Base-by-base conservation (phyloP, 495 filamentous ascomycete species). In the Aspergillus baeticus region DNA sequence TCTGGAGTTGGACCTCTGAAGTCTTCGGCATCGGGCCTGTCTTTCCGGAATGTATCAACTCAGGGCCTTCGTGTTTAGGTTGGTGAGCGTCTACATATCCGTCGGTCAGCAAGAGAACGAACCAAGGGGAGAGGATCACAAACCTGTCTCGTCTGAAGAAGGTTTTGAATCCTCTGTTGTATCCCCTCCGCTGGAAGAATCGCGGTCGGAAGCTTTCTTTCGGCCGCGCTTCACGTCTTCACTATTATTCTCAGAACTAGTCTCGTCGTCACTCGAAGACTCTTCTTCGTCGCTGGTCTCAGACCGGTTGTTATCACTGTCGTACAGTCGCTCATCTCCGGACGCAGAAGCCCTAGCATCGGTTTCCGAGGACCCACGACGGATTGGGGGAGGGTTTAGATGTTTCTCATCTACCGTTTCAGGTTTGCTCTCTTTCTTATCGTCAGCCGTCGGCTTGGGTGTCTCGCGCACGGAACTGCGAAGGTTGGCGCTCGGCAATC, bases 1-100 rank as follows among this genome's bases (percentile, higher is more conserved):
- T 93, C 21, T 80, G 80, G 2, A 91, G 94, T 69, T 93, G 93
- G 10, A 97, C 84, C 2, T 83, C 81, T 15, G 83, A 72, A 55
- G 83, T 90, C 57, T 80, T 84, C 23, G 61, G 61, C 10, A 70
- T 34, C 4, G 63, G 60, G 17, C 60, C 63, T 41, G 38, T 56
- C 33, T 66, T 66, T 34, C 60, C 33, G 20, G 63, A 61, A 23
- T 62, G 59, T 18, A 46, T 45, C 43, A 59, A 44, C 2, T 59
- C 51, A 13, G 48, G 43, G 38, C 43, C 48, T 14, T 41, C 52
- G 3, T 46, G 11, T 35, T 36, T 44, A 33, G 35, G 22, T 43
- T 45, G 14, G 7, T 45, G 35, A 23, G 5, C 22, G 23, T 45
- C 52, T 51, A 15, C 15, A 42, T 10, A 13, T 17, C 26, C 10